phyloP scores from a whole-genome alignment of 1,139 yeast genomes.

The Hyphopichia khmerensis region DNA sequence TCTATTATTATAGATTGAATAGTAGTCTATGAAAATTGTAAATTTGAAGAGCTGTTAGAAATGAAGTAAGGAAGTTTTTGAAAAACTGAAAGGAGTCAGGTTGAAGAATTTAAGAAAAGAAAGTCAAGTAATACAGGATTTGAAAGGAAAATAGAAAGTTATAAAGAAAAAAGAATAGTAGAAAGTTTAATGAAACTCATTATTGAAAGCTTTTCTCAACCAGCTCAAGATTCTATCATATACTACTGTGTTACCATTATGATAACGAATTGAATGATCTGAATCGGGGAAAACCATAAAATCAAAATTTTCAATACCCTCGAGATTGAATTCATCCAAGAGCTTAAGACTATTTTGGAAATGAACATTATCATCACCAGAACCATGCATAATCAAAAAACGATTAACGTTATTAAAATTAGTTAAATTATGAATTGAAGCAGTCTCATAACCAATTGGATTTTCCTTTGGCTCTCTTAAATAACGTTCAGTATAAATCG shows the following conservation, averaged over 20 bases:
- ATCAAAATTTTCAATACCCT: slow-evolving; percentile 66
- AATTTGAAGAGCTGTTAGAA: too few species aligned
- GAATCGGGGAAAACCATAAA: slow-evolving; percentile 77
- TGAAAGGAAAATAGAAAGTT: not conserved
- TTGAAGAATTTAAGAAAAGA: too few species aligned
- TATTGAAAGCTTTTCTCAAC: slow-evolving; percentile 52
- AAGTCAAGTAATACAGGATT: too few species aligned
- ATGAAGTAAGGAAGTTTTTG: too few species aligned
- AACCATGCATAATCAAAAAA: slow-evolving; percentile 73
- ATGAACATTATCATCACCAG: slow-evolving; percentile 83
- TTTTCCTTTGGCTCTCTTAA: slow-evolving; percentile 70
- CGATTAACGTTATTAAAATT: slow-evolving; percentile 51
- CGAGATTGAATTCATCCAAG: slow-evolving; percentile 59
- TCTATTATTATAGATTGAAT: too few species aligned
- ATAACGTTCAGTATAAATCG: slow-evolving; percentile 76
- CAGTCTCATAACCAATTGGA: slow-evolving; percentile 51
- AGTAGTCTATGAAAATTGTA: too few species aligned
- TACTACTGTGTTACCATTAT: slow-evolving; percentile 66
- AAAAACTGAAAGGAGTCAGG: too few species aligned
- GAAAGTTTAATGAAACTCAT: slow-evolving; percentile 2
- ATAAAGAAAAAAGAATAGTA: not conserved
- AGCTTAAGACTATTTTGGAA: slow-evolving; percentile 69
- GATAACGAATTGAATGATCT: slow-evolving; percentile 69
- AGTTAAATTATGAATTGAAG: slow-evolving; percentile 52
- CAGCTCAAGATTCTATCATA: slow-evolving; percentile 64